Base-by-base conservation (phyloP, 2,329 filamentous ascomycete species). In the Arachnomyces sp. region DNA sequence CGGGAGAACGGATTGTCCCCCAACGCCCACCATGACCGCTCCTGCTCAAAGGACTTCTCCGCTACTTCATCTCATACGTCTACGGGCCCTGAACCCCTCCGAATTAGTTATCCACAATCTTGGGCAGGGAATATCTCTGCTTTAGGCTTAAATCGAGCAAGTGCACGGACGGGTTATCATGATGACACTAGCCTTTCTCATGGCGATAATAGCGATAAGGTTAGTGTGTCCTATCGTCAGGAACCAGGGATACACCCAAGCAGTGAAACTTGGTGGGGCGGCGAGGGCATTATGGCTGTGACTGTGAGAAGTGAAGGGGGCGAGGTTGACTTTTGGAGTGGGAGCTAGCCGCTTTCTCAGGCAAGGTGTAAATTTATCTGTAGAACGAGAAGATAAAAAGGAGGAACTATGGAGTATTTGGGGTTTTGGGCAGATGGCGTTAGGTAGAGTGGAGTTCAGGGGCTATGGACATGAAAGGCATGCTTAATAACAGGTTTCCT, bases 101-200 rank as follows among this genome's bases (percentile, higher is more conserved):
- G 43, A 7, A 45, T 59, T 29, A 31, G 39, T 2, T 61, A 62
- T 40, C 57, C 59, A 8, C 35, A 14, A 12, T 49, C 49, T 7
- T 62, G 59, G 59, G 52, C 53, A 12, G 59, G 58, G 1, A 43
- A 44, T 25, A 49, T 61, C 13, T 48, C 51, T 31, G 49, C 52
- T 2, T 30, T 36, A 12, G 29, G n/a, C 14, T 18, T 42, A 12
- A 45, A 45, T 8, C 39, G 30, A 2, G 51, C 52, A 2, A 48
- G 42, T 25, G 37, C 53, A 6, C 20, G 20, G 12, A 40, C 59
- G 12, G 40, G 40, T 13, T 57, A 57, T 6, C 18, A 46, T 9
- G 54, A 51, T 1, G n/a, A n/a, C n/a, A n/a, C n/a, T n/a, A n/a
- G n/a, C n/a, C n/a, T n/a, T n/a, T n/a, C n/a, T n/a, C n/a, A n/a